phyloP scores from a whole-genome alignment of 257 asterid species.

The Solanum pinnatisectum region DNA sequence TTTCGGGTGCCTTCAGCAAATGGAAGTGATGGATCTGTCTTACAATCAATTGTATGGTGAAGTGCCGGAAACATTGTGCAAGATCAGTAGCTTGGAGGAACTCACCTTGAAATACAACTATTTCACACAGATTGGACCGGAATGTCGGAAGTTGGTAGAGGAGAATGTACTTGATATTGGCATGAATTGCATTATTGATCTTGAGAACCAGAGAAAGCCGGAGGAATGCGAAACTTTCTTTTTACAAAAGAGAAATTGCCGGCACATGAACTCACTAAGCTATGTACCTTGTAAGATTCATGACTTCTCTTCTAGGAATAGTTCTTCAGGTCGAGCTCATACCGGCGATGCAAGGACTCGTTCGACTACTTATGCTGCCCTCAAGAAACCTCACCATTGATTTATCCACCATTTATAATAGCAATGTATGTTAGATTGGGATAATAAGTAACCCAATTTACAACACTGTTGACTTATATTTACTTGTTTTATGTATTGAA shows the following conservation, averaged over 20 bases:
- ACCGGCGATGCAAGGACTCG: not conserved
- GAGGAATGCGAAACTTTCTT: constrained; percentile 34
- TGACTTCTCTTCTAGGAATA: not conserved
- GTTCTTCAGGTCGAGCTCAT: not conserved
- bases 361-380: constrained; percentile 23
- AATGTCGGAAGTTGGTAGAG: constrained; percentile 38
- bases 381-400: not conserved
- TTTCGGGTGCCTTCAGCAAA: constrained; percentile 33
- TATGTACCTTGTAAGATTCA: constrained; percentile 25
- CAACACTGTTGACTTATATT: not conserved
- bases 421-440: not conserved
- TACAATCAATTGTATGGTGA: constrained; percentile 37
- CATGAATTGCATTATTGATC: constrained; percentile 54
- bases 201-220: constrained; percentile 31
- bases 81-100: not conserved
- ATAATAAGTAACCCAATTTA: not conserved
- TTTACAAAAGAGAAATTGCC: constrained; percentile 20
- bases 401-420: not conserved
- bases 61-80: constrained; percentile 57
- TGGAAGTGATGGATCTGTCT: constrained; percentile 25
- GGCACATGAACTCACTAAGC: constrained; percentile 13
- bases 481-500: not conserved
- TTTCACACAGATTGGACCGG: constrained; percentile 50
- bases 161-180: constrained; percentile 28
- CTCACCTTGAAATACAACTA: constrained; percentile 34